These are phyloP conservation scores for Lentinula sp. DNA, from an alignment of 768 basidiomycete species.

Conservation along the genomic window DNA sequence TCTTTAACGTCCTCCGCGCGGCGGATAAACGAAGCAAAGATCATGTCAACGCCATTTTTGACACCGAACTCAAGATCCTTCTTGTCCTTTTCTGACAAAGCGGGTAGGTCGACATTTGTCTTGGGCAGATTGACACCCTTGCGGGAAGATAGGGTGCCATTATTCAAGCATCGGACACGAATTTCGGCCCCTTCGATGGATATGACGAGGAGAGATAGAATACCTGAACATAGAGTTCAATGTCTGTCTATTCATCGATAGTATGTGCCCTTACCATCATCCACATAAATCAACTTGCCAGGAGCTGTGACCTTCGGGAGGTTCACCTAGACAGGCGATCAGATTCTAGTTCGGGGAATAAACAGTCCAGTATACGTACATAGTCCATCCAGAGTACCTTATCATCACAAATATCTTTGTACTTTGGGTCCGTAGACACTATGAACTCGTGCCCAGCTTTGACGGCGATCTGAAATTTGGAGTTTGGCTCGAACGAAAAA, in stretches of 20 bases:
- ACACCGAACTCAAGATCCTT: slow-evolving; percentile 91
- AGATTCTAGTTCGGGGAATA: background rate
- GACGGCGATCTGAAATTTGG: slow-evolving; percentile 60
- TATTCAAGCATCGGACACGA: slow-evolving; percentile 84
- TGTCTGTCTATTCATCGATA: background rate
- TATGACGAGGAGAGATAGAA: slow-evolving; percentile 89
- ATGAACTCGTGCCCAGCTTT: slow-evolving; percentile 91
- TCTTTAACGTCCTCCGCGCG: slow-evolving; percentile 90
- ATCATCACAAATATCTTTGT: slow-evolving; percentile 74
- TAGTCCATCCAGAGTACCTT: slow-evolving; percentile 93
- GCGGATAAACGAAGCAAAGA: slow-evolving; percentile 99
- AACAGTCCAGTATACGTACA: slow-evolving; percentile 39
- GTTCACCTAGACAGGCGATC: slow-evolving; percentile 52
- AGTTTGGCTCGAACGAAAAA: slow-evolving; percentile 4
- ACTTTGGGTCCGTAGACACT: slow-evolving; percentile 78
- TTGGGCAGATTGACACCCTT: slow-evolving; percentile 99
- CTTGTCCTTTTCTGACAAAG: slow-evolving; percentile 98
- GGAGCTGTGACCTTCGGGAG: slow-evolving; percentile 92
- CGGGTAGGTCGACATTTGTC: slow-evolving; percentile 95
- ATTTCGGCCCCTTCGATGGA: slow-evolving; percentile 79
- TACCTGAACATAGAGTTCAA: slow-evolving; percentile 37
- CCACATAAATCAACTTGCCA: slow-evolving; percentile 97
- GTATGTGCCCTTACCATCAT: slow-evolving; percentile 62
- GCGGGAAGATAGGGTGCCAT: slow-evolving; percentile 87
- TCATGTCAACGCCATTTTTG: slow-evolving; percentile 97